Evolutionary conservation across 306 rosid species (phyloP), one percentile per base, ranked within the genome.

Genomic region (Biancaea sappan): DNA sequence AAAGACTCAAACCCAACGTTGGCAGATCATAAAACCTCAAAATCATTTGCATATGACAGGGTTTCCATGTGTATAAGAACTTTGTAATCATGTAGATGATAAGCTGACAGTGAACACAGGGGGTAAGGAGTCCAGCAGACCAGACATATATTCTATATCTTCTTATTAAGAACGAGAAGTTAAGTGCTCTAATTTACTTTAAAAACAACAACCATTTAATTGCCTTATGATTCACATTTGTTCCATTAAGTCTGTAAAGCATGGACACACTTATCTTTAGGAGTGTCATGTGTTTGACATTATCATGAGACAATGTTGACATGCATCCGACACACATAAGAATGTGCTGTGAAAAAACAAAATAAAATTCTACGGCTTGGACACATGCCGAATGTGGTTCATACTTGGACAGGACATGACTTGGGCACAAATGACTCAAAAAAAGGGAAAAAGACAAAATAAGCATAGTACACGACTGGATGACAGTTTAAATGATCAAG

Each of bases 21-120:
- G n/a, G 15, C 24, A 73, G 38, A 61, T 31, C 38, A 73, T 73
- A 28, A 14, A 29, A 50, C 15, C 10, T 34, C 7, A 3, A 65
- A 64, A 65, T 58, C 56, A 59, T 64, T 58, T 4, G 51, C 22
- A 71, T 78, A 32, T 68, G 44, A 68, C 69, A 4, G 32, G 14
- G 57, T n/a, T n/a, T n/a, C n/a, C n/a, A n/a, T 57, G 26, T 43
- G 31, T n/a, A 51, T 47, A 31, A 62, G 61, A 47, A 47, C 24
- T 28, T 15, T 31, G 11, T 52, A 22, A 63, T 29, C 41, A 63
- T 19, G 57, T 59, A 48, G 31, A 77, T 12, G 51, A 68, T 59
- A 68, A 73, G 61, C 58, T 44, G 25, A 34, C 38, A 26, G 50
- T 44, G 69, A 78, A 54, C 69, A 31, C 51, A 51, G n/a, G 46